Base-by-base conservation (phyloP, 345 rosid species). In the Clarkia xantiana region DNA sequence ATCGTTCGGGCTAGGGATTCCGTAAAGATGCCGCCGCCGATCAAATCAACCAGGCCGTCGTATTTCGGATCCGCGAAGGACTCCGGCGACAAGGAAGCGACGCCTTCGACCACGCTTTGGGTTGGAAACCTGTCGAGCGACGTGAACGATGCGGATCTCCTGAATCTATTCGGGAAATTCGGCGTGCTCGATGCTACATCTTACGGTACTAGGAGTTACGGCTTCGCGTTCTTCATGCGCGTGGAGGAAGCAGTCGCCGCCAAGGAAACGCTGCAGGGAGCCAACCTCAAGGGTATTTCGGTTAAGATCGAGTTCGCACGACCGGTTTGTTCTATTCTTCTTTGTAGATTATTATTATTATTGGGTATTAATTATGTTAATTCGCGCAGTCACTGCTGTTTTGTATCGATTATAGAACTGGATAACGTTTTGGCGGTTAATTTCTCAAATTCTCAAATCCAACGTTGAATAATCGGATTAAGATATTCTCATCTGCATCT, bases 231-330 rank as follows among this genome's bases (percentile, higher is more conserved):
- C 77, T 91, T 74, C 61, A 78, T 74, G 61, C 85, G 72, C 44
- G 80, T 70, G 20, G 98, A 86, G 60, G 95, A 91, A 44, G 96
- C 98, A 17, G 71, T 60, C 14, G 76, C 79, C 4, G 98, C 98
- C 3, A 84, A 73, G 67, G 81, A 77, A 6, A 71, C 82, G 3
- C 79, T 91, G 10, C 96, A 91, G 62, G 93, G 95, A 14, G 51
- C 68, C 15, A 4, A 45, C 19, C 45, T 86, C 41, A 76, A 73
- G 41, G 96, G 98, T 13, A 72, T 25, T 51, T 70, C 60, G 49
- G 62, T 91, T 47, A 91, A 77, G 56, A 84, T 86, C 78, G 95
- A 86, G 83, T 91, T 71, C 71, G 94, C 96, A n/a, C 72, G 95
- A 69, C 96, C 95, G 96, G 98, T 91, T 91, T 57, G 93, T 81